These are phyloP conservation scores for Leishmania guyanensis DNA, from an alignment of 208 protist species.

Conservation along the genomic window DNA sequence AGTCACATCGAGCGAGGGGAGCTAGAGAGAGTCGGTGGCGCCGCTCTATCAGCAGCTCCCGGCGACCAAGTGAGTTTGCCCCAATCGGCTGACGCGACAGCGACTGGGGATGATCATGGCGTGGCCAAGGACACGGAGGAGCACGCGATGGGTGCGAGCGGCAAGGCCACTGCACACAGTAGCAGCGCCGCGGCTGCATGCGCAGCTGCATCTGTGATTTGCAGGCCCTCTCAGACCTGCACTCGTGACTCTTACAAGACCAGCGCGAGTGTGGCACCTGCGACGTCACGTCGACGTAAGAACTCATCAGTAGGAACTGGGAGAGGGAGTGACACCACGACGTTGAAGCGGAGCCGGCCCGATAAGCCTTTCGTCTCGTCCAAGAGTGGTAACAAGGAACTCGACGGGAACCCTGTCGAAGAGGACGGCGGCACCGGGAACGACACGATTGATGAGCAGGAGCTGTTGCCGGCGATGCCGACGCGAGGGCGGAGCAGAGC, in stretches of 20 bases:
- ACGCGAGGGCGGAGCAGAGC: not conserved
- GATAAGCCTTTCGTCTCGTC: not conserved
- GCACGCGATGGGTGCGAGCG: not conserved
- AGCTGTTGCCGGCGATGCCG: not conserved
- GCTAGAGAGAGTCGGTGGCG: not conserved
- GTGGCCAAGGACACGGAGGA: not conserved
- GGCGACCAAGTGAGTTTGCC: not conserved
- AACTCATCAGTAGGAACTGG: not conserved
- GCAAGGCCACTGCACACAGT: not conserved
- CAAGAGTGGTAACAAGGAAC: not conserved
- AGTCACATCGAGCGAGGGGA: not conserved
- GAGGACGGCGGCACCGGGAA: not conserved
- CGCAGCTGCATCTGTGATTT: not conserved
- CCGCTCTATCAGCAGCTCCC: conserved; percentile 4
- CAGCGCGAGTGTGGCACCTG: not conserved
- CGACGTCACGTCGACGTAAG: not conserved
- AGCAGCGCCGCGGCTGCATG: not conserved
- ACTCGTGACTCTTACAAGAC: not conserved
- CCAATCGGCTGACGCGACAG: not conserved
- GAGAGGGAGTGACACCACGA: not conserved
- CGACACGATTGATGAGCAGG: not conserved
- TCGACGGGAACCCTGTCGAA: not conserved
- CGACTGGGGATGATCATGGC: not conserved
- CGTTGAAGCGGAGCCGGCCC: not conserved
- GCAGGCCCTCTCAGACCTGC: not conserved